Percentiles rank a stretch among this genome's conserved stretches.
phyloP scores from a whole-genome alignment of 768 basidiomycete species.

The Russula foetens region DNA sequence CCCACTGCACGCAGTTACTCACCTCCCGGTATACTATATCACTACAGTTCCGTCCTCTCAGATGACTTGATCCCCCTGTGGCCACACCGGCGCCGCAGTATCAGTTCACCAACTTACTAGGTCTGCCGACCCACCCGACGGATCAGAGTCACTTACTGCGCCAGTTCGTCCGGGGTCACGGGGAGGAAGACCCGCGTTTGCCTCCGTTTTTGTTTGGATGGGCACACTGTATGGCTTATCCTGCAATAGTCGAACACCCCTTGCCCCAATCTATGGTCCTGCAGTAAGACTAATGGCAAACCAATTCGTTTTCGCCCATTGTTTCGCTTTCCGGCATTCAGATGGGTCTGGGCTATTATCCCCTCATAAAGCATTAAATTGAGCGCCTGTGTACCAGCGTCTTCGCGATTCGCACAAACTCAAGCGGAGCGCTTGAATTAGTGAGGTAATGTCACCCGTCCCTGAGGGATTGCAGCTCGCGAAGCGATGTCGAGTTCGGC shows the following conservation, averaged over 20 bases:
- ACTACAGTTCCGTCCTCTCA: background rate
- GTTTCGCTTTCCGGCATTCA: background rate
- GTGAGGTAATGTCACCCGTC: background rate
- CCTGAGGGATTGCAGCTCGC: background rate
- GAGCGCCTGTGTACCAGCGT: background rate
- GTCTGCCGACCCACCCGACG: background rate
- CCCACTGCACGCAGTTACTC: too few species aligned
- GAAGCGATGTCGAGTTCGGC: background rate
- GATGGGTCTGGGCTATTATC: background rate
- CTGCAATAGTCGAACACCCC: background rate
- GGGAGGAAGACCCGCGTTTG: background rate
- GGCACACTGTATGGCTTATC: background rate
- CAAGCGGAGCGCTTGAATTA: background rate
- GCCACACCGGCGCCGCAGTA: background rate
- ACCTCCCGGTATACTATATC: too few species aligned
- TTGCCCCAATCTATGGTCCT: background rate
- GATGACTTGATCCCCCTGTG: background rate
- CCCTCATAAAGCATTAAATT: background rate
- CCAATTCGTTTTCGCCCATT: background rate
- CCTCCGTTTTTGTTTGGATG: background rate
- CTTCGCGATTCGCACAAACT: background rate
- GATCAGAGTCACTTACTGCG: background rate
- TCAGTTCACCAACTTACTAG: background rate
- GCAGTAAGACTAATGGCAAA: background rate
- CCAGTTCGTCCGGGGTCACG: background rate